Evolutionary conservation across 108 stramenopile species (phyloP), one percentile per base, ranked within the genome.

Genomic region (Nitzschia sp.): DNA sequence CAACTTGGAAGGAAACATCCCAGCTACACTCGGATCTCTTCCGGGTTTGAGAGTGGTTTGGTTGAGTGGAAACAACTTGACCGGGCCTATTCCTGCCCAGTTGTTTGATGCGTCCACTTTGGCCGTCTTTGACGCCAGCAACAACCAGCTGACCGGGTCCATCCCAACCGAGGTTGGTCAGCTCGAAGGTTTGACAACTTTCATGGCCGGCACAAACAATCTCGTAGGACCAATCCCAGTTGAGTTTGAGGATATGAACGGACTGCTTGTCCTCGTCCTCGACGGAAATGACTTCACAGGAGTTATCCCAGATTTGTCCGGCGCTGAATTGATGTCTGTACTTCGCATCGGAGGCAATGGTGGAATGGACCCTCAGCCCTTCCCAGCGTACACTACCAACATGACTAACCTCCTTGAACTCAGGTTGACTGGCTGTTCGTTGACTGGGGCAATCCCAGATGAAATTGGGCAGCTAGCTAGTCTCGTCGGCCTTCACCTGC

Each of bases 401-500:
- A 58, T 66, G 55, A 58, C 56, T 3, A 22, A 29, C 5, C 23
- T 73, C 16, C 36, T 38, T 22, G 36, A 66, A 28, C 65, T 73
- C 26, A 52, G 53, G 44, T 58, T 73, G 30, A 34, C 25, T 19
- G 45, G 57, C n/a, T 56, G 56, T 15, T 58, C 45, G 2, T 31
- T 73, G n/a, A 60, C 57, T 22, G 73, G 73, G 15, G 47, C 29
- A 50, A 73, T 73, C 33, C 73, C 73, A 15, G 23, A 26, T 2
- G 58, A 33, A 17, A 33, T 73, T 16, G 73, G 65, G 36, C 15
- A 25, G 45, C 35, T 58, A 23, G 53, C 45, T 11, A 69, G 30
- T 31, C 58, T 92, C 26, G 70, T 79, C 35, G 66, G 60, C 19
- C 58, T 92, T 29, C 76, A 80, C 48, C 60, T 92, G 48, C 78